These are phyloP conservation scores for Rubus idaeus DNA, from an alignment of 306 rosid species.

Conservation along the genomic window DNA sequence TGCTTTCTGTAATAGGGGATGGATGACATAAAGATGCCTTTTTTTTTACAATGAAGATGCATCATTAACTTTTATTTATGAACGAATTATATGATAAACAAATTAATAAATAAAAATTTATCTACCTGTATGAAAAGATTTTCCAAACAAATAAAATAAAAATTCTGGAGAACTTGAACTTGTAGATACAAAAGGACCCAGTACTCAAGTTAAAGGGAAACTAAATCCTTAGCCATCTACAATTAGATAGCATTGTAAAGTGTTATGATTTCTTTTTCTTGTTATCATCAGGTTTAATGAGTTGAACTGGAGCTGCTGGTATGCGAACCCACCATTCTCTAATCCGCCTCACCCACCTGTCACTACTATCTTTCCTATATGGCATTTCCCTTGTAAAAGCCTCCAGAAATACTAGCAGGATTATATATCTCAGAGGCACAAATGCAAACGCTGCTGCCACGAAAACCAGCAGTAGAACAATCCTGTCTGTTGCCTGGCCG, in stretches of 20 bases:
- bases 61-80: too few relatives aligned
- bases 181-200: background rate
- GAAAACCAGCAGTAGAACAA: constrained; percentile 53
- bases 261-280: constrained; percentile 63
- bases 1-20: background rate
- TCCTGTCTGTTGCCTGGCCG: constrained; percentile 79
- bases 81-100: too few relatives aligned
- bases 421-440: constrained; percentile 55
- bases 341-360: constrained; percentile 56
- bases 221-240: background rate
- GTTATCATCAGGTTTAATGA: constrained; percentile 52
- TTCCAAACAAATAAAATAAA: too few relatives aligned
- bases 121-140: too few relatives aligned
- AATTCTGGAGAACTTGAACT: background rate
- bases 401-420: constrained; percentile 56
- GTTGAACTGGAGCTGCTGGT: constrained; percentile 96
- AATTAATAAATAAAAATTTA: too few relatives aligned
- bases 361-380: constrained; percentile 66
- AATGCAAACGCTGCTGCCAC: constrained; percentile 65
- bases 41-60: too few relatives aligned
- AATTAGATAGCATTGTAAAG: background rate
- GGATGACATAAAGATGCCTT: background rate
- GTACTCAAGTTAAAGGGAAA: background rate
- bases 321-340: constrained; percentile 96
- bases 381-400: constrained; percentile 83